Percentiles rank a stretch among this genome's conserved stretches.
These are phyloP conservation scores for Cichorium intybus DNA, from an alignment of 140 eudicot genomes.

Conservation along the genomic window DNA sequence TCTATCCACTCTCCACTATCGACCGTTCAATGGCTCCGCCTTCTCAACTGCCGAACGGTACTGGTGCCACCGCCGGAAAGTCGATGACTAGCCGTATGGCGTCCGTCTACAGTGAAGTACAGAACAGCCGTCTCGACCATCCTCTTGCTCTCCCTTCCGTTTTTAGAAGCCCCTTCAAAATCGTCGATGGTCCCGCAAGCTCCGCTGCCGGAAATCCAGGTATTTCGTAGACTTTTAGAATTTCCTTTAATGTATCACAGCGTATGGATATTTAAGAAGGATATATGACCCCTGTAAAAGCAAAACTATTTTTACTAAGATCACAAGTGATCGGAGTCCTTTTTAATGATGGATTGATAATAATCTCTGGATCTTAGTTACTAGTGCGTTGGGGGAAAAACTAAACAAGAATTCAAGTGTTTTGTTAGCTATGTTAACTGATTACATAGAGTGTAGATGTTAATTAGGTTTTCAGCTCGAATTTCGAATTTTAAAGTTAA, in stretches of 20 bases:
- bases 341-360: background rate
- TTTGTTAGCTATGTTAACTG: background rate
- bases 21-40: slow-evolving; percentile 47
- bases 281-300: background rate
- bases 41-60: slow-evolving; percentile 44
- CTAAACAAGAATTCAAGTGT: background rate
- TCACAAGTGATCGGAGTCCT: background rate
- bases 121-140: slow-evolving; percentile 87
- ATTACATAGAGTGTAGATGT: background rate
- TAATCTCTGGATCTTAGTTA: background rate
- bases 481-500: background rate
- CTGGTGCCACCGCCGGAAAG: slow-evolving; percentile 29
- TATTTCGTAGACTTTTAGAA: slow-evolving; percentile 5
- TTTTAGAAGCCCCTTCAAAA: slow-evolving; percentile 40
- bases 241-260: background rate
- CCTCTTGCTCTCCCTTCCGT: slow-evolving; percentile 73
- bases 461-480: background rate
- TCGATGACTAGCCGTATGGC: slow-evolving; percentile 52
- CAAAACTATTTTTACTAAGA: background rate
- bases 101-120: slow-evolving; percentile 79
- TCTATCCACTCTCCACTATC: slow-evolving; percentile 14
- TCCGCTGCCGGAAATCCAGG: slow-evolving; percentile 67
- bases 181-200: slow-evolving; percentile 65
- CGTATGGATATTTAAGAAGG: background rate
- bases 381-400: background rate